Conservation (phyloP, 176 grass and related monocot species). For the Cenchrus fungigraminus region DNA sequence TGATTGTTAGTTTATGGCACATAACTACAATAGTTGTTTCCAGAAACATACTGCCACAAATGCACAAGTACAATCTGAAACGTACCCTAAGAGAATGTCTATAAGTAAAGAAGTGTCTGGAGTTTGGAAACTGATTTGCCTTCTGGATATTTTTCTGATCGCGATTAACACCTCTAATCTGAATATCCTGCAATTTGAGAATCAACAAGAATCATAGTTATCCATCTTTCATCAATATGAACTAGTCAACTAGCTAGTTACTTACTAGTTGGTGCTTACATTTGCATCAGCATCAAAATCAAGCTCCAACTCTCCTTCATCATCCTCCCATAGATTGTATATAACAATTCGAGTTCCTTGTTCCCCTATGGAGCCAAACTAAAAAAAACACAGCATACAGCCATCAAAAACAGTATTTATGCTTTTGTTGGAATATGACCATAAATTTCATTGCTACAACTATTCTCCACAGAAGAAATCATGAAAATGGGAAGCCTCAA, state of each 20-base stretch:
- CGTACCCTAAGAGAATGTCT: slow-evolving; percentile 89
- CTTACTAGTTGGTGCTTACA: slow-evolving; percentile 47
- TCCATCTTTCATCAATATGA: background rate
- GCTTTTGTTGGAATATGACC: slow-evolving; percentile 2
- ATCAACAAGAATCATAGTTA: slow-evolving; percentile 37
- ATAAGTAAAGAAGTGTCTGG: slow-evolving; percentile 87
- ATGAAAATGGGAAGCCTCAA: background rate
- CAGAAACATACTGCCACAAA: background rate
- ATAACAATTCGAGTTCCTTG: slow-evolving; percentile 92
- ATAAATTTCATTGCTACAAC: background rate
- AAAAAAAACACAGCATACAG: slow-evolving; percentile 28
- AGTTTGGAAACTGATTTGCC: slow-evolving; percentile 85
- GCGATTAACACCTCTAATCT: slow-evolving; percentile 87
- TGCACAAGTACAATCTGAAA: background rate
- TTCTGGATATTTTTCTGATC: slow-evolving; percentile 92
- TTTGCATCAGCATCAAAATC: slow-evolving; percentile 88
- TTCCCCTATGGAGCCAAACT: slow-evolving; percentile 84
- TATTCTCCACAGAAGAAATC: slow-evolving; percentile 4
- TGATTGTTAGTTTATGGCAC: background rate
- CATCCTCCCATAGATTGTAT: slow-evolving; percentile 99
- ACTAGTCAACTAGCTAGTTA: slow-evolving; percentile 28
- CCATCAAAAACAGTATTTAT: slow-evolving; percentile 31
- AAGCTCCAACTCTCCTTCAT: slow-evolving; percentile 85
- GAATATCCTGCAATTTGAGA: slow-evolving; percentile 85
- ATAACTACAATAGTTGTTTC: background rate